Base-by-base conservation (phyloP, 495 filamentous ascomycete genomes). In the Copromyces sp. region DNA sequence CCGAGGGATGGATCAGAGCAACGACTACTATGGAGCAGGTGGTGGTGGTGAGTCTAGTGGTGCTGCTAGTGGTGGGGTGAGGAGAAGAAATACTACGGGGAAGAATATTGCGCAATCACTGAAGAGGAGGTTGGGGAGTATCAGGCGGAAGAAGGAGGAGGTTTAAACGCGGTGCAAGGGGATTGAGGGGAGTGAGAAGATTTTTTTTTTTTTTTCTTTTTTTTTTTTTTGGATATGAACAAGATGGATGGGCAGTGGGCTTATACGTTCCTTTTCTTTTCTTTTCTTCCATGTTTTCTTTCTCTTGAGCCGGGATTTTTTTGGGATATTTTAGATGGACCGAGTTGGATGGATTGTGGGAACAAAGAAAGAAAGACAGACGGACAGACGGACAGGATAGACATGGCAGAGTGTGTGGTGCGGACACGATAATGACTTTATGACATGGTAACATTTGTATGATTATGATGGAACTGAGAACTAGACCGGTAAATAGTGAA, bases 51-150 rank as follows among this genome's bases (percentile, higher is more conserved):
- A 40, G 41, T 69, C 70, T 6, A 68, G 24, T 14, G 69, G 20
- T 41, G 76, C 68, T 8, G 2, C 69, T 6, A 59, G 24, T 14
- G 68, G 17, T 41, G 76, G 70, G 5, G 2, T 73, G 47, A 71
- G 61, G 45, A 74, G 83, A 69, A 80, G 78, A 42, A 83, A 82
- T 65, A 80, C 81, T 0, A 83, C 78, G 8, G 79, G 81, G 9
- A 80, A 81, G 74, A 78, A 77, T 38, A 35, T 86, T 11, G 76
- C 82, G 1, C 82, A 84, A 65, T 81, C 80, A 12, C 74, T 87
- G 53, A 87, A 84, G 78, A 79, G 80, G 42, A 76, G 84, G 14
- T 80, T 87, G 69, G 84, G 84, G 12, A 86, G 84, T 69, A 69
- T 88, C 39, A 79, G 83, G 37, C 75, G 78, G 68, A 83, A 76